phyloP scores from a whole-genome alignment of 306 rosid genomes.

The Betula pendula region DNA sequence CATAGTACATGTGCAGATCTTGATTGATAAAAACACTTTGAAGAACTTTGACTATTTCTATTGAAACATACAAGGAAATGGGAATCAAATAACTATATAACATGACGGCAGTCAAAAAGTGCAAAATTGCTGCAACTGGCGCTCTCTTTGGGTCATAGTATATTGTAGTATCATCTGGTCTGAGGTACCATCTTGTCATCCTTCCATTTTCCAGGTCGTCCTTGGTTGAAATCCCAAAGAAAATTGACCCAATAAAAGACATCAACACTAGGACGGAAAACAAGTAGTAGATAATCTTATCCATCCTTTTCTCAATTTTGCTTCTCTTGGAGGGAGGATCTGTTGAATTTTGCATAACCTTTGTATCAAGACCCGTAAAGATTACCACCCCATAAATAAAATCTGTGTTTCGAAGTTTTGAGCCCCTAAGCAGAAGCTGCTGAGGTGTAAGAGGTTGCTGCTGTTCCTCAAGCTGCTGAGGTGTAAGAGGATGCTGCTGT shows the following conservation, averaged over 20 bases:
- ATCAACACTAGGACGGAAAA: conserved; percentile 61
- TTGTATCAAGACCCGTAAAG: conserved; percentile 90
- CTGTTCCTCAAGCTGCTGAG: conserved; percentile 76
- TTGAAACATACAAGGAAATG: conserved; percentile 91
- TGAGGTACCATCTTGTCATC: conserved; percentile 91
- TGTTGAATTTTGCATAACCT: conserved; percentile 96
- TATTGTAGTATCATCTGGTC: conserved; percentile 66
- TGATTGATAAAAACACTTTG: conserved; percentile 88
- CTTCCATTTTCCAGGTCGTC: conserved; percentile 59
- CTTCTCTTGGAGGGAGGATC: conserved; percentile 96
- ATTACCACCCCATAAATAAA: conserved; percentile 89
- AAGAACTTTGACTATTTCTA: conserved; percentile 95
- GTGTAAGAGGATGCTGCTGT: conserved; percentile 72
- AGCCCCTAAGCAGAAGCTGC: conserved; percentile 91
- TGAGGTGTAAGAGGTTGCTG: conserved; percentile 81
- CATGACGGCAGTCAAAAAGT: conserved; percentile 83
- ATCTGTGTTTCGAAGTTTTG: conserved; percentile 96
- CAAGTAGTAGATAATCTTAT: conserved; percentile 68
- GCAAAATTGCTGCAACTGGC: conserved; percentile 69
- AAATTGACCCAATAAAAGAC: conserved; percentile 65
- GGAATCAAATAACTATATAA: conserved; percentile 90
- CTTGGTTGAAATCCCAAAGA: conserved; percentile 66
- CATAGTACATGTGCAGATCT: conserved; percentile 78
- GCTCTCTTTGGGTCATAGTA: conserved; percentile 69
- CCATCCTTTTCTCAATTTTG: conserved; percentile 89